These are phyloP conservation scores for Russula olivacea DNA, from an alignment of 768 basidiomycete genomes.

Conservation along the genomic window DNA sequence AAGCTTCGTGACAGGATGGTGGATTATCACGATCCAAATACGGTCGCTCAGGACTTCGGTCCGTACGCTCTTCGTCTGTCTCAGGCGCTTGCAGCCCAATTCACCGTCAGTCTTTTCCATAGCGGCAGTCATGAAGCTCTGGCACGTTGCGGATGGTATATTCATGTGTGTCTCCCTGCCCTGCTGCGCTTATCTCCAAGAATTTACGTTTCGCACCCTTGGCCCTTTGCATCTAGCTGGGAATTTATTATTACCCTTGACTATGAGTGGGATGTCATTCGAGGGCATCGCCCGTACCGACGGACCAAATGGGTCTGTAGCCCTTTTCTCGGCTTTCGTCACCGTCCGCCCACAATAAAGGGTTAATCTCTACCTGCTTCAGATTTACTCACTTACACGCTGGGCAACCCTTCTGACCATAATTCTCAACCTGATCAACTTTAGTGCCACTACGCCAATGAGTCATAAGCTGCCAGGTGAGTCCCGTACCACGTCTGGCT, in stretches of 20 bases:
- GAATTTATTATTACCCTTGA: background rate
- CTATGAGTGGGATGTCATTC: background rate
- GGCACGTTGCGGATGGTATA: background rate
- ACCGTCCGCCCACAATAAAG: too few relatives aligned
- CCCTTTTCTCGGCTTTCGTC: background rate
- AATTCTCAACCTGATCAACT: background rate
- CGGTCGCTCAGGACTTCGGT: background rate
- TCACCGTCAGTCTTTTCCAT: background rate
- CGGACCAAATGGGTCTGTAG: conserved; percentile 8
- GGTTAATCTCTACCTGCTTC: background rate
- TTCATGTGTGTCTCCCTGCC: background rate
- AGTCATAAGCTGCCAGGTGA: conserved; percentile 13
- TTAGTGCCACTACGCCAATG: background rate
- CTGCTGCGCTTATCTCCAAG: background rate
- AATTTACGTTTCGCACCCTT: background rate
- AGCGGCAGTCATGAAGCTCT: background rate
- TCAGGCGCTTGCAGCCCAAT: background rate
- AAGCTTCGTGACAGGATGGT: conserved; percentile 3
- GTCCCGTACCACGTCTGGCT: background rate
- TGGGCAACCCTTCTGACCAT: background rate
- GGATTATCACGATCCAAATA: background rate
- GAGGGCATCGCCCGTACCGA: background rate
- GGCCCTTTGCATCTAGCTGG: background rate
- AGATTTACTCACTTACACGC: conserved; percentile 15
- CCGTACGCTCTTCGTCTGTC: background rate